These are phyloP conservation scores for Oropetium thomaeum DNA, from an alignment of 176 grass and related monocot species.

Conservation along the genomic window DNA sequence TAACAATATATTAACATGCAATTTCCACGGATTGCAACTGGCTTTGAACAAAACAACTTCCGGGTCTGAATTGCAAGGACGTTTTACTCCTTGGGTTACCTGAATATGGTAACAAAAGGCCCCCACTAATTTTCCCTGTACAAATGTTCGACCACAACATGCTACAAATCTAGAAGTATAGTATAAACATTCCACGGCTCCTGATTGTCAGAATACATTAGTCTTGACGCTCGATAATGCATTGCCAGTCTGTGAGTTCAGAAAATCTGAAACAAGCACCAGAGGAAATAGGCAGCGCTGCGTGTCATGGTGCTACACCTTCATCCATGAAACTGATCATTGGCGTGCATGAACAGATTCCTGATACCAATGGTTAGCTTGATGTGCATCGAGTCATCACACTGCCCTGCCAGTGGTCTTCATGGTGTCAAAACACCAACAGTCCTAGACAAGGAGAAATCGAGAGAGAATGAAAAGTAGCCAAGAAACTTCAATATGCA, in stretches of 20 bases:
- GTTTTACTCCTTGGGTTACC: background rate
- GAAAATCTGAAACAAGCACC: background rate
- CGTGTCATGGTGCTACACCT: background rate
- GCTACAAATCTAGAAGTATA: too few species aligned
- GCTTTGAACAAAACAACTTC: background rate
- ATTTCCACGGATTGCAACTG: background rate
- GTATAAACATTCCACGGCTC: too few species aligned
- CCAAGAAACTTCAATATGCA: background rate
- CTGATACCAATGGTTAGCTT: too few species aligned
- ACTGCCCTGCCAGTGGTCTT: background rate
- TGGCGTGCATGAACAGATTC: background rate
- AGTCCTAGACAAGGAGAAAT: slow-evolving; percentile 2
- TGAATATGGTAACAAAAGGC: background rate
- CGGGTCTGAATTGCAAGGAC: background rate
- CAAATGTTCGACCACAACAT: background rate
- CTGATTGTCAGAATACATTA: background rate
- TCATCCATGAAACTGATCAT: slow-evolving; percentile 11
- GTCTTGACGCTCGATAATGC: background rate
- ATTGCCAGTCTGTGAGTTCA: background rate
- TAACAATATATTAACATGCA: background rate
- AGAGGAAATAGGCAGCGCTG: background rate
- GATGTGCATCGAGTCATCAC: background rate
- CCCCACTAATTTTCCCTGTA: background rate
- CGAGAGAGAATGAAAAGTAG: background rate
- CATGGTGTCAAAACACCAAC: background rate